Percentiles rank a stretch among this genome's conserved stretches.
Conservation (phyloP, 208 protist genomes). For the Acanthamoeba lenticulata region DNA sequence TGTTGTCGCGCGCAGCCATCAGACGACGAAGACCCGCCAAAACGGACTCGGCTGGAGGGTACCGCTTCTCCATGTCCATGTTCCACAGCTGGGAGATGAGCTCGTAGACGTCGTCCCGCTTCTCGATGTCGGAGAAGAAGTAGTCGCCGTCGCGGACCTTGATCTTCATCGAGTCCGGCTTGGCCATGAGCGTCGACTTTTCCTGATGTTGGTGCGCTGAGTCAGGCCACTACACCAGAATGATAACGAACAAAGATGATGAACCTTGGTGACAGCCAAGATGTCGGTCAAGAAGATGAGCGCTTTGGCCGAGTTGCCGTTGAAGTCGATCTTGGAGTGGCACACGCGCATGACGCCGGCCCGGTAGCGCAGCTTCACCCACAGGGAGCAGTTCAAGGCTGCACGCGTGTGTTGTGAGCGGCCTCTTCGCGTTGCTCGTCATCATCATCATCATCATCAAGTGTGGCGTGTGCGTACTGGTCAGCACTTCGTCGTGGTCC, state of each 20-base stretch:
- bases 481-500: not conserved
- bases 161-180: not conserved
- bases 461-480: not conserved
- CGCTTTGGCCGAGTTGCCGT: not conserved
- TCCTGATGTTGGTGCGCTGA: not conserved
- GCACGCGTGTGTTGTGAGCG: not conserved
- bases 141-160: not conserved
- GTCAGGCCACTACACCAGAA: not conserved
- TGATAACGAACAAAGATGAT: not conserved
- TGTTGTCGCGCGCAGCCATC: too few species aligned
- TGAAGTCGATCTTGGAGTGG: constrained; percentile 24
- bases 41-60: not conserved
- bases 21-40: too few species aligned
- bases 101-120: constrained; percentile 58
- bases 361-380: constrained; percentile 42
- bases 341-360: not conserved
- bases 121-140: constrained; percentile 53
- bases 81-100: constrained; percentile 66
- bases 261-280: not conserved
- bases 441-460: not conserved
- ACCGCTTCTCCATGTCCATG: constrained; percentile 64
- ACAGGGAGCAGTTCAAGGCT: constrained; percentile 40
- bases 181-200: not conserved
- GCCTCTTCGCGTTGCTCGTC: not conserved
- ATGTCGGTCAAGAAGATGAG: not conserved